Evolutionary conservation across 139 green algal genomes (phyloP), one percentile per base, ranked within the genome.

Genomic region (Chara braunii): DNA sequence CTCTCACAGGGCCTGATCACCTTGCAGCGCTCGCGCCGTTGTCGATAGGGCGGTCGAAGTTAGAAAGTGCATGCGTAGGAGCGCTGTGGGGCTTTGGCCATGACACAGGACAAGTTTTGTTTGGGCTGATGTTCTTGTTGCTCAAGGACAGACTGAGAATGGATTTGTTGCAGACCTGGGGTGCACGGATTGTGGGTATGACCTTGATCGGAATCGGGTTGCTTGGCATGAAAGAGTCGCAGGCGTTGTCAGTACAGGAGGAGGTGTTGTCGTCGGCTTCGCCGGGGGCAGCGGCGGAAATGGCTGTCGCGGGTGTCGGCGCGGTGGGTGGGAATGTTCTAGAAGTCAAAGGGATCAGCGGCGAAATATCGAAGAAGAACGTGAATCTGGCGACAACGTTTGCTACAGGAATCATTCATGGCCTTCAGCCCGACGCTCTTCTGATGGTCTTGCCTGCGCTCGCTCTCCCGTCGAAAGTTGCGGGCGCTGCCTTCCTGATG

Each of bases 31-130:
- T 99, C 0, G 91, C 92, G 0, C 92, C 92, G 1, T 77, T 99
- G 5, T 94, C 91, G 37, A 91, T 99, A n/a, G 92, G 92, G 0
- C 80, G 87, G 18, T 85, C 71, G 60, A 75, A 81, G 9, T 43
- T 85, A 30, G 66, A 80, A 33, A 88, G 85, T 18, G 87, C 85
- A 1, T 65, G 87, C 26, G 75, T 99, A 51, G 92, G 92, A n/a
- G 88, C 87, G 11, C 84, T 98, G 26, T 99, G 93, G 93, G 92
- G 93, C 4, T 90, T 92, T 70, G 91, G 94, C 11, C 94, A 99
- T 77, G 91, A 88, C 58, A 94, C 86, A 3, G 93, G 93, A 2
- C 93, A 99, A 75, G 80, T 98, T 7, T 84, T 98, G n/a, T 85
- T 99, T 54, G 92, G 93, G 0, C 69, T 95, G 56, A 63, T 89